phyloP scores from a whole-genome alignment of 352 stramenopile genomes.

The Phytopythium vexans region DNA sequence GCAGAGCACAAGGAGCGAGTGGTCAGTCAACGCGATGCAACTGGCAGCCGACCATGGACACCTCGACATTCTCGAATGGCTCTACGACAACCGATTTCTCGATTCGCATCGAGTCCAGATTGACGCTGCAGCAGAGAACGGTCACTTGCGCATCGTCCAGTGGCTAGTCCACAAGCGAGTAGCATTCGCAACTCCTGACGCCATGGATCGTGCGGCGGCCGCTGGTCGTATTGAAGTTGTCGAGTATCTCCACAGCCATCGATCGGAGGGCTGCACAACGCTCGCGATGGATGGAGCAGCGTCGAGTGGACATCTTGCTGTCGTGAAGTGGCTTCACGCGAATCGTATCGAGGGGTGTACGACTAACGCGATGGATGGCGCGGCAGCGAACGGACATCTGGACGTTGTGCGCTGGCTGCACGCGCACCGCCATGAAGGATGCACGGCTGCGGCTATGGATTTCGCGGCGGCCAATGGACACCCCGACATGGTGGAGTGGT shows the following conservation, averaged over 20 bases:
- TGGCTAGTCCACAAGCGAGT: slow-evolving; percentile 19
- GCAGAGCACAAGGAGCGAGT: slow-evolving; percentile 14
- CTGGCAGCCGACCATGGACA: slow-evolving; percentile 17
- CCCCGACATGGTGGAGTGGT: slow-evolving; percentile 26
- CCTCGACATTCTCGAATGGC: slow-evolving; percentile 24
- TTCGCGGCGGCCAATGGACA: slow-evolving; percentile 25
- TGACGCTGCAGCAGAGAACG: slow-evolving; percentile 13
- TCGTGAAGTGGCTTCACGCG: slow-evolving; percentile 29
- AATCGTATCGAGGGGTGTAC: slow-evolving; percentile 15
- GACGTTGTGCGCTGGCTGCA: slow-evolving; percentile 26
- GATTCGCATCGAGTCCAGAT: slow-evolving; percentile 15
- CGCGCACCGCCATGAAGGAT: slow-evolving; percentile 22
- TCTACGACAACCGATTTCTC: slow-evolving; percentile 18
- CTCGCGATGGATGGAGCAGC: slow-evolving; percentile 38
- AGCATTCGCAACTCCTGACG: slow-evolving; percentile 16
- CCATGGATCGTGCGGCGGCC: slow-evolving; percentile 18
- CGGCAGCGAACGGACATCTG: slow-evolving; percentile 22
- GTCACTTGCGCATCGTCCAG: slow-evolving; percentile 24
- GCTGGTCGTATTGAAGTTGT: slow-evolving; percentile 21
- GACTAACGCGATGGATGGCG: slow-evolving; percentile 23
- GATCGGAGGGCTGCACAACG: slow-evolving; percentile 16
- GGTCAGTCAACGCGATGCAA: slow-evolving; percentile 17
- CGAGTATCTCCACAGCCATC: slow-evolving; percentile 22
- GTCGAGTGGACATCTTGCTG: slow-evolving; percentile 28
- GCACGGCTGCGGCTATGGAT: slow-evolving; percentile 31